Evolutionary conservation across 2,329 filamentous ascomycete species (phyloP), one percentile per base, ranked within the genome.

Genomic region (Aspergillus sp.): DNA sequence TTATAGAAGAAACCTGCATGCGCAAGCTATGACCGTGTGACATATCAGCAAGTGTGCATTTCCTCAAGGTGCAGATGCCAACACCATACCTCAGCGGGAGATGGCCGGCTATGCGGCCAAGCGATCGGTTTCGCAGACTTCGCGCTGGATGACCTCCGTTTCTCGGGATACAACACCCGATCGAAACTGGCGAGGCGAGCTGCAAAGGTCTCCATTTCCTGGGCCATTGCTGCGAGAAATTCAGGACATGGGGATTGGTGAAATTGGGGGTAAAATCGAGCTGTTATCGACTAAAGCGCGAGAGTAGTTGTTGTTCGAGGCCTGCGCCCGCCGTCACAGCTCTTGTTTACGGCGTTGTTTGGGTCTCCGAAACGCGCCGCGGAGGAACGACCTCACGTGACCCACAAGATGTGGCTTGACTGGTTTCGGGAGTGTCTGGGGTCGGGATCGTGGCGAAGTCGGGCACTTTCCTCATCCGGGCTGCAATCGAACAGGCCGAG

Each of bases 1-100:
- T 88, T 86, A 79, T 91, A 98, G 79, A 89, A 95, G 79, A 99
- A 97, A 39, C 95, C 95, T 59, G 95, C 94, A 71, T 86, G 87
- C 4, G 95, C 94, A 69, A 99, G 88, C 90, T 97, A 72, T 48
- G 23, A 19, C 19, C 51, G 45, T 36, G 15, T 36, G 15, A 52
- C 6, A 15, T 3, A 30, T 38, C 7, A 23, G 52, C 57, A 19
- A 64, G 15, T 30, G 47, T 15, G 48, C 28, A 45, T 13, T 52
- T 54, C 39, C 10, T 13, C 39, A 48, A 25, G 23, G n/a, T n/a
- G 17, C 58, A 51, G 25, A 55, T 70, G 57, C 15, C 70, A 28
- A 41, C 12, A 25, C 4, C 19, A 32, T 79, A 91, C 90, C 65
- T 89, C 85, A 66, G 86, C 83, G 12, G 89, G 83, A 1, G 86